Base-by-base conservation (phyloP, 768 basidiomycete species). In the Goffeauzyma gilvescens region DNA sequence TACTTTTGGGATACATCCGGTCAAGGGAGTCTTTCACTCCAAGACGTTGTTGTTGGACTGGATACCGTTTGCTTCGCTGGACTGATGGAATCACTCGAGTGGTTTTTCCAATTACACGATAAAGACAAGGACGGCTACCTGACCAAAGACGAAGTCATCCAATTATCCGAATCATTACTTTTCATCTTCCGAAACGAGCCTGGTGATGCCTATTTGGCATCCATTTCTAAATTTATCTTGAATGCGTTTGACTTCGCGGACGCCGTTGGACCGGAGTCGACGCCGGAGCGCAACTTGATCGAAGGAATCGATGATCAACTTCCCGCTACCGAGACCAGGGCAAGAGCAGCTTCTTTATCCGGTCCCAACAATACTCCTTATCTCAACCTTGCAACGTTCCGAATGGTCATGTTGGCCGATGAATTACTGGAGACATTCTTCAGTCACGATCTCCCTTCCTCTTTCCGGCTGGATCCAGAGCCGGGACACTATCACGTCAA, bases 191-290 rank as follows among this genome's bases (percentile, higher is more conserved):
- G 93, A 12, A 84, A 78, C 62, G 93, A 98, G 65, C 72, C 86
- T 9, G 93, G 93, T 3, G 93, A 98, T 62, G 82, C 85, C 4
- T 98, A 90, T 59, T 71, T 98, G 18, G 93, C 87, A 1, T 85
- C 90, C 18, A 82, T 98, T 50, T 89, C 85, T 51, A 78, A 86
- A 31, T 90, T 95, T 61, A 89, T 96, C 78, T 81, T 87, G 28
- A 96, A 98, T 55, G 85, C 90, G 0, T 98, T 95, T 55, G 93
- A 98, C 58, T 95, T 89, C 44, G 93, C 87, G 2, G 87, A 93
- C 65, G 79, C 85, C 21, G 57, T 67, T 63, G 56, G 55, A 14
- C 59, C 58, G 3, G 51, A 54, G 44, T 25, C 14, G 56, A 50
- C 20, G 26, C 36, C 26, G 42, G 40, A 31, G 50, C 44, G 26